A percentile compares a stretch with the other conserved stretches of the same genome.
phyloP scores from a whole-genome alignment of 2,329 filamentous ascomycete species.

The Beauveria sp. region DNA sequence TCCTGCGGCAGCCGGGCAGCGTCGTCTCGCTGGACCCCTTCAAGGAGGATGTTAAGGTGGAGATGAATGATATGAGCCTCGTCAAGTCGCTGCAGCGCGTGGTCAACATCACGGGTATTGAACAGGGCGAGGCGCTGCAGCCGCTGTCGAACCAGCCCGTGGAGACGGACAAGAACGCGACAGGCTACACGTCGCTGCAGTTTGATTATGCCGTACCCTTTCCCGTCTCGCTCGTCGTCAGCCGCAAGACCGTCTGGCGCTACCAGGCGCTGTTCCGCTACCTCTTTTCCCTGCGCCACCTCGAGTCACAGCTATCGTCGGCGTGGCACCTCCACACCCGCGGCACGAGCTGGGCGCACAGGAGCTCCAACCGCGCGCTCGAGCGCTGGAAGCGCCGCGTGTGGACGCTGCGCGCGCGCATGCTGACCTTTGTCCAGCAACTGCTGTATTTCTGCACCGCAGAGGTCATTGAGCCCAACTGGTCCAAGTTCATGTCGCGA shows the following conservation, averaged over 20 bases:
- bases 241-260: conserved; percentile 89
- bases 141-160: conserved; percentile 58
- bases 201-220: conserved; percentile 94
- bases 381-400: conserved; percentile 91
- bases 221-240: conserved; percentile 89
- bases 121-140: conserved; percentile 77
- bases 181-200: conserved; percentile 85
- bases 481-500: conserved; percentile 86
- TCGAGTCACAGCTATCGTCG: conserved; percentile 78
- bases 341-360: conserved; percentile 73
- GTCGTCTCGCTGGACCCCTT: conserved; percentile 91
- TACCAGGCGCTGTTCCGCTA: conserved; percentile 97
- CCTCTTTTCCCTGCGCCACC: conserved; percentile 77
- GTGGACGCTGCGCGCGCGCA: conserved; percentile 84
- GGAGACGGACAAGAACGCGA: conserved; percentile 81
- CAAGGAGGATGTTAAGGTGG: conserved; percentile 96
- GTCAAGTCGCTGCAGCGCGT: conserved; percentile 94
- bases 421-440: conserved; percentile 97
- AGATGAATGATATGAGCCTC: conserved; percentile 91
- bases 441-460: conserved; percentile 93
- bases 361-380: conserved; percentile 61
- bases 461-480: conserved; percentile 97
- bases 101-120: conserved; percentile 91
- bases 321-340: conserved; percentile 90
- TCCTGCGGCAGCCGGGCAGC: conserved; percentile 90